Evolutionary conservation across 805 yeast species (phyloP), one percentile per base, ranked within the genome.

Genomic region (Metschnikowia picachoensis): DNA sequence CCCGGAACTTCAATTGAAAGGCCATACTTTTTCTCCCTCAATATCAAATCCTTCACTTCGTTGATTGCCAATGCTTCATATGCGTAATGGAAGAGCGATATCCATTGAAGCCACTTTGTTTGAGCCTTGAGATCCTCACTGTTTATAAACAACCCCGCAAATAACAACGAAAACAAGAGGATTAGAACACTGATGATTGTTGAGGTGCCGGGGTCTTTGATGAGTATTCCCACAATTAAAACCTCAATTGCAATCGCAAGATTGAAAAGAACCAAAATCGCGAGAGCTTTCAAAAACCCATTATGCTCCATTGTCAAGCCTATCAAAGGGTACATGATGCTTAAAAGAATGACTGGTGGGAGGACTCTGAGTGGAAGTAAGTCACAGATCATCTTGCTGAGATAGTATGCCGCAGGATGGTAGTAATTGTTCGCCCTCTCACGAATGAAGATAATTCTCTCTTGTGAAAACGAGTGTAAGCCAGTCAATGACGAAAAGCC

Each of bases 401-500:
- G 57, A 60, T 87, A 94, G 64, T 91, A 94, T 49, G 95, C 83
- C 44, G 84, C 62, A 13, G 99, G 96, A 49, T 82, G 82, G 66
- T 94, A 94, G 64, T 94, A 94, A 55, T 92, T 92, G 62, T 94
- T 94, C 6, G 98, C 90, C 46, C 99, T 77, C 66, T 94, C 99
- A 44, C 97, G 79, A 48, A 94, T 78, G 60, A 92, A 94, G 14
- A 92, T 88, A 37, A 90, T 80, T 56, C 98, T 76, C 62, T 94
- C 99, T 43, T 80, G 76, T 0, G 96, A 82, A 64, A 94, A 94
- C 3, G 96, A 80, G 54, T 90, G 92, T 44, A 94, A 71, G 0
- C 97, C 95, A 0, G 98, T 92, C 58, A 94, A 75, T 0, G 98
- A 85, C 1, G 95, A 85, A 64, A 94, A 94, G 0, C 99, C 99